These are phyloP conservation scores for Comarum palustre DNA, from an alignment of 306 rosid genomes.

Conservation along the genomic window DNA sequence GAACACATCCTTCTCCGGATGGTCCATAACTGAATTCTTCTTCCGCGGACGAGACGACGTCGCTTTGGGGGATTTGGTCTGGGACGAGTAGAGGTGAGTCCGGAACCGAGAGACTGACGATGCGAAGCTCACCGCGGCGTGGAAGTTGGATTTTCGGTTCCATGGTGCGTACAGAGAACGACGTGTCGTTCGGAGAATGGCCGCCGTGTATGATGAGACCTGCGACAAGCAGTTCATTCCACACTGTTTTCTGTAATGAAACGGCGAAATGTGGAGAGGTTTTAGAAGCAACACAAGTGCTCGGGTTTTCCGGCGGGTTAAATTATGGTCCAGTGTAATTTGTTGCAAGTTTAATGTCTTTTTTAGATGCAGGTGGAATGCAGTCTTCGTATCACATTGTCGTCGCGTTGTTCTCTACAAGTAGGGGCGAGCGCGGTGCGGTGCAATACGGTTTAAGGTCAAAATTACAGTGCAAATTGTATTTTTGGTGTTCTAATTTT, in stretches of 20 bases:
- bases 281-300: background rate
- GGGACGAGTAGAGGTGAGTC: constrained; percentile 55
- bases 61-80: constrained; percentile 25
- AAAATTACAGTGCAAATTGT: too few species aligned
- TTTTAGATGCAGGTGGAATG: too few species aligned
- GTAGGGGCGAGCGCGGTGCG: too few species aligned
- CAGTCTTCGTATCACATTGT: too few species aligned
- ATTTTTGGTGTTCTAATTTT: too few species aligned
- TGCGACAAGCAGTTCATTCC: constrained; percentile 63
- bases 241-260: background rate
- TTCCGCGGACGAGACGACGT: constrained; percentile 25
- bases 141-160: constrained; percentile 18
- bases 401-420: too few species aligned
- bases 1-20: constrained; percentile 61
- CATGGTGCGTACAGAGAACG: constrained; percentile 34
- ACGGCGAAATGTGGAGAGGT: background rate
- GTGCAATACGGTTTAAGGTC: too few species aligned
- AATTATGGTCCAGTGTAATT: background rate
- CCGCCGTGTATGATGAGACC: constrained; percentile 47
- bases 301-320: constrained; percentile 1
- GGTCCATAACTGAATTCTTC: constrained; percentile 52
- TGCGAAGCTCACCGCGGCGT: constrained; percentile 25
- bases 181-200: constrained; percentile 39
- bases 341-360: background rate
- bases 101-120: constrained; percentile 30